phyloP scores from a whole-genome alignment of 495 filamentous ascomycete genomes.

The Aspergillus carlsbadensis region DNA sequence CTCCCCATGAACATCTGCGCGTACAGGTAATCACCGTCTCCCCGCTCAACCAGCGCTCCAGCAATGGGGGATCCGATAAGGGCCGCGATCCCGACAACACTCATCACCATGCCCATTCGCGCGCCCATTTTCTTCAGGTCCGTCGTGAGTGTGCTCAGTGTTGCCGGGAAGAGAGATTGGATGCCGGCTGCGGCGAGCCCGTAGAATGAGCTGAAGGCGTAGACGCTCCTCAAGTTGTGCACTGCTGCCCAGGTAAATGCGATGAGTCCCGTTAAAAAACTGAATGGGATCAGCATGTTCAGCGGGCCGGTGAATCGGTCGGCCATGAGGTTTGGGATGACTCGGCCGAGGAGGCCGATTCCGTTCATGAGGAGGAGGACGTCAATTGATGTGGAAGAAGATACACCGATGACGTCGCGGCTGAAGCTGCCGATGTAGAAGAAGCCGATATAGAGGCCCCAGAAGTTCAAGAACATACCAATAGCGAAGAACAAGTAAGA shows the following conservation, averaged over 20 bases:
- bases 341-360: constrained; percentile 60
- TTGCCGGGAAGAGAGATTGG: constrained; percentile 63
- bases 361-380: constrained; percentile 74
- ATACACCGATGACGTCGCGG: constrained; percentile 55
- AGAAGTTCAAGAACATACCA: constrained; percentile 66
- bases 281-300: constrained; percentile 59
- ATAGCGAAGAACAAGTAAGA: constrained; percentile 66
- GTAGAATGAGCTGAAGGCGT: constrained; percentile 61
- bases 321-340: constrained; percentile 63
- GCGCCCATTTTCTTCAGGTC: constrained; percentile 68
- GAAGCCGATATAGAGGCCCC: constrained; percentile 70
- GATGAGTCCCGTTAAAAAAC: constrained; percentile 49
- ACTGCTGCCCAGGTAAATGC: constrained; percentile 66
- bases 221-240: constrained; percentile 45
- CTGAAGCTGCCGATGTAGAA: constrained; percentile 70
- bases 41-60: constrained; percentile 55
- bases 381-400: constrained; percentile 56
- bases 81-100: constrained; percentile 68
- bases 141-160: constrained; percentile 59
- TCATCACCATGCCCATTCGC: constrained; percentile 79
- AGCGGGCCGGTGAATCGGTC: constrained; percentile 64
- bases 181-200: constrained; percentile 64
- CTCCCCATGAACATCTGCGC: constrained; percentile 56
- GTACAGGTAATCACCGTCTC: constrained; percentile 52
- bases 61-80: constrained; percentile 76